Conservation (phyloP, 345 rosid species). For the Eucalyptus coolabah region DNA sequence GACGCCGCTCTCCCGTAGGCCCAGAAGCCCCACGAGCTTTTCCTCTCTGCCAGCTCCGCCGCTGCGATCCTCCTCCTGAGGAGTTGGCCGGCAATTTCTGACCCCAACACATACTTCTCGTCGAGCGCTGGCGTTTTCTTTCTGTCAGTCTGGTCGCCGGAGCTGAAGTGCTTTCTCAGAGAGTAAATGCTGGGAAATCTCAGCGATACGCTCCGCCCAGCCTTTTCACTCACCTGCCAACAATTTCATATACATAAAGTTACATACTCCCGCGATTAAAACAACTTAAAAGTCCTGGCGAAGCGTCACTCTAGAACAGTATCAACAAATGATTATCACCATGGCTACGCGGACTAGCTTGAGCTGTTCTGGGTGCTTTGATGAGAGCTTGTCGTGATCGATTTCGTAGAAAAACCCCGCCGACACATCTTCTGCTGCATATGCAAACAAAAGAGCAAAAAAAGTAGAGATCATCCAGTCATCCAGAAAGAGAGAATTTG, state of each 20-base stretch:
- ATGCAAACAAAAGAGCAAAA: neutral
- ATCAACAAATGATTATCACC: slow-evolving; percentile 18
- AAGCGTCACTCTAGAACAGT: neutral
- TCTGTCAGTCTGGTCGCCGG: slow-evolving; percentile 2
- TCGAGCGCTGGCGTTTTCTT: slow-evolving; percentile 59
- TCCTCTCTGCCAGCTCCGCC: slow-evolving; percentile 32
- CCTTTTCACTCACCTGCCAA: slow-evolving; percentile 67
- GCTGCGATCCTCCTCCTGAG: slow-evolving; percentile 50
- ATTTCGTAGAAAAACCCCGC: slow-evolving; percentile 65
- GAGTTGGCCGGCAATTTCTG: slow-evolving; percentile 45
- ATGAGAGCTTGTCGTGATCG: slow-evolving; percentile 48
- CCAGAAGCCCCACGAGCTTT: slow-evolving; percentile 57
- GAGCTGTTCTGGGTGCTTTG: slow-evolving; percentile 45
- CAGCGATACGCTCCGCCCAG: slow-evolving; percentile 34
- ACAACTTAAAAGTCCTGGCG: neutral
- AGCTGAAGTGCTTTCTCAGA: slow-evolving; percentile 33
- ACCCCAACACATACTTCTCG: slow-evolving; percentile 41
- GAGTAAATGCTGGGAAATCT: slow-evolving; percentile 62
- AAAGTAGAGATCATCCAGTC: neutral
- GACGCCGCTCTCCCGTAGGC: neutral
- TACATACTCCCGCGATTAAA: neutral
- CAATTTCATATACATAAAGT: neutral
- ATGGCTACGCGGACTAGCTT: slow-evolving; percentile 45
- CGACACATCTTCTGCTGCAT: slow-evolving; percentile 42
- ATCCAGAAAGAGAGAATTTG: neutral